Evolutionary conservation across 495 filamentous ascomycete species (phyloP).

Genomic region (Lichenothelia convexa): DNA sequence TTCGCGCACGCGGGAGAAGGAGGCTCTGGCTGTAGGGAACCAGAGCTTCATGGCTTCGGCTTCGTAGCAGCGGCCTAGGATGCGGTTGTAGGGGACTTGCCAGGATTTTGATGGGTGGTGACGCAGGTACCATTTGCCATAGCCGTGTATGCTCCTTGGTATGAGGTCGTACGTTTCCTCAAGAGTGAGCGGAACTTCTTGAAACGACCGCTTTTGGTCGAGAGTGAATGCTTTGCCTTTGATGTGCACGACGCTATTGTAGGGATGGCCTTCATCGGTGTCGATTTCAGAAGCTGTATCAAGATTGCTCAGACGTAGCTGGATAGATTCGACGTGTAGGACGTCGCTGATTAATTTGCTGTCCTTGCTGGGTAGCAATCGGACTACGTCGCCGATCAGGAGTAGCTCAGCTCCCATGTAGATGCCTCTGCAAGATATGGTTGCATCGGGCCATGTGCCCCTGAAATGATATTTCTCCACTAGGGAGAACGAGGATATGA

Average conservation of each 20-base stretch:
- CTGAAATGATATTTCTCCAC: constrained; percentile 31
- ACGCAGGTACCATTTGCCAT: constrained; percentile 31
- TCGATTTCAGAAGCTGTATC: constrained; percentile 28
- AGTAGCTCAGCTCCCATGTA: constrained; percentile 39
- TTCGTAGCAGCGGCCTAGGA: constrained; percentile 37
- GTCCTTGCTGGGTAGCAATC: constrained; percentile 24
- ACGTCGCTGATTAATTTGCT: constrained; percentile 26
- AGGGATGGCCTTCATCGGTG: constrained; percentile 24
- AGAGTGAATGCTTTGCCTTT: constrained; percentile 32
- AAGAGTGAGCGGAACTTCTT: constrained; percentile 9
- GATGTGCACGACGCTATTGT: constrained; percentile 24
- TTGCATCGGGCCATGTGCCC: constrained; percentile 35
- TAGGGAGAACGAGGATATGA: constrained; percentile 34
- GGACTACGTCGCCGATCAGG: constrained; percentile 32
- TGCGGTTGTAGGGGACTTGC: constrained; percentile 28
- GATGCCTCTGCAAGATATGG: constrained; percentile 32
- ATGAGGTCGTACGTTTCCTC: constrained; percentile 15
- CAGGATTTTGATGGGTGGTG: constrained; percentile 12
- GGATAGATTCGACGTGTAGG: constrained; percentile 32
- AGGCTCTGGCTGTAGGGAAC: constrained; percentile 12
- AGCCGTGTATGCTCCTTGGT: constrained; percentile 21
- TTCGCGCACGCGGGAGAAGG: background rate
- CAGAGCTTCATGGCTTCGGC: constrained; percentile 29
- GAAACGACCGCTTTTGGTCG: constrained; percentile 15
- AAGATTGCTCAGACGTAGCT: constrained; percentile 24